Conservation (phyloP, 257 asterid species). For the Jacaranda copaia region DNA sequence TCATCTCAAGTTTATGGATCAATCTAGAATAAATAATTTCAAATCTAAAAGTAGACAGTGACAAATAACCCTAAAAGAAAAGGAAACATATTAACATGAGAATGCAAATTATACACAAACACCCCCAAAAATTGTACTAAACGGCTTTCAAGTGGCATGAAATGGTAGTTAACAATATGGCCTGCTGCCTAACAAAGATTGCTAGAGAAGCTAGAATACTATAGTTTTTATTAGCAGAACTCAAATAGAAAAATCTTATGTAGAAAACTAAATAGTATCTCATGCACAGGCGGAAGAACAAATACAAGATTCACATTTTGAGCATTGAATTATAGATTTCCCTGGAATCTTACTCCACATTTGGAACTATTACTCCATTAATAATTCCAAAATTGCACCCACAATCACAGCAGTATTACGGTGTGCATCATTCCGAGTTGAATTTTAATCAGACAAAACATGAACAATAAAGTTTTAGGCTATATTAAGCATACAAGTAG, state of each 20-base stretch:
- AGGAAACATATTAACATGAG: background rate
- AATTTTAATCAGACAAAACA: background rate
- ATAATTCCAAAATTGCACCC: background rate
- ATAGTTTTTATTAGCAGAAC: background rate
- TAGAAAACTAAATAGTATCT: background rate
- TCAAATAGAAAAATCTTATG: background rate
- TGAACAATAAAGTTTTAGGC: too few relatives aligned
- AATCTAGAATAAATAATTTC: background rate
- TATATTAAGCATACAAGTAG: too few relatives aligned
- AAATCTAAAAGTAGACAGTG: background rate
- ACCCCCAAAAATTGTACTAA: conserved; percentile 6
- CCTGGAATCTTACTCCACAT: background rate
- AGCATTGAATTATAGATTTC: background rate
- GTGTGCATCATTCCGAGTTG: background rate
- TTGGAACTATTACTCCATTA: background rate
- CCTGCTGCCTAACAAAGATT: conserved; percentile 18
- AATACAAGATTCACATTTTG: background rate
- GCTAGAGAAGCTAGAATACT: conserved; percentile 20
- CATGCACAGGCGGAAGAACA: background rate
- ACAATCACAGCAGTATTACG: background rate
- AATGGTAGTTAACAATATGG: conserved; percentile 7
- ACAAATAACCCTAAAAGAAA: background rate
- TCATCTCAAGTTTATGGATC: background rate
- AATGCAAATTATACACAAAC: background rate
- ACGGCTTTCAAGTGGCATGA: conserved; percentile 10